Base-by-base conservation (phyloP, 2,329 filamentous ascomycete species). In the Beauveria varroae region DNA sequence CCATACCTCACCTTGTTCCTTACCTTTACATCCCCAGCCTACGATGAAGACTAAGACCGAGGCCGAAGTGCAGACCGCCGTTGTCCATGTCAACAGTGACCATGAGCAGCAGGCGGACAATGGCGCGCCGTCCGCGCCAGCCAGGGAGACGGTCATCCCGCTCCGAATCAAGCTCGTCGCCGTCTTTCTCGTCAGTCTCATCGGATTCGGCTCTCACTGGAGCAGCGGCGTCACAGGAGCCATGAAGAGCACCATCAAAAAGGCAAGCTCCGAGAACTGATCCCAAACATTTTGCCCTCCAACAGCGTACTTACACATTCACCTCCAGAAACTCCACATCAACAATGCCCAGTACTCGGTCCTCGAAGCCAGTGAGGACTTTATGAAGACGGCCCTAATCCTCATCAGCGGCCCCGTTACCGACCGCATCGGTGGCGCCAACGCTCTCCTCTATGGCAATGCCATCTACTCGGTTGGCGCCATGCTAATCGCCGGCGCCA, bases 161-260 rank as follows among this genome's bases (percentile, higher is more conserved):
- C 7, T 66, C 62, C 69, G 64, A 49, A 69, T 72, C 65, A 73
- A 72, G 63, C 66, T 73, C 55, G 52, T 68, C 0, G 71, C 82
- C 0, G 78, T 86, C 3, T 53, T 82, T 0, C 67, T 83, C 9
- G 79, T 83, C 2, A 79, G 78, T 16, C 70, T 76, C 60, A 84
- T 86, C 64, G 82, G 83, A 1, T 86, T 86, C 65, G 83, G 83
- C 0, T 81, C 81, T 0, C 78, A 80, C 24, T 86, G 83, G 83
- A 85, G 82, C 64, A 76, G 76, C n/a, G 82, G 83, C 1, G 80
- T 86, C 1, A 85, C 82, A 0, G 80, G 81, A 10, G 83, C 84
- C 1, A 81, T 86, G 77, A 86, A 86, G 67, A 82, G 74, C 20
- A 86, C 82, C 0, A 69, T 86, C 28, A 86, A 86, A 64, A 85